Percentiles rank a stretch among this genome's conserved stretches.
phyloP scores from a whole-genome alignment of 2,329 filamentous ascomycete genomes.

The Clonostachys chloroleuca region DNA sequence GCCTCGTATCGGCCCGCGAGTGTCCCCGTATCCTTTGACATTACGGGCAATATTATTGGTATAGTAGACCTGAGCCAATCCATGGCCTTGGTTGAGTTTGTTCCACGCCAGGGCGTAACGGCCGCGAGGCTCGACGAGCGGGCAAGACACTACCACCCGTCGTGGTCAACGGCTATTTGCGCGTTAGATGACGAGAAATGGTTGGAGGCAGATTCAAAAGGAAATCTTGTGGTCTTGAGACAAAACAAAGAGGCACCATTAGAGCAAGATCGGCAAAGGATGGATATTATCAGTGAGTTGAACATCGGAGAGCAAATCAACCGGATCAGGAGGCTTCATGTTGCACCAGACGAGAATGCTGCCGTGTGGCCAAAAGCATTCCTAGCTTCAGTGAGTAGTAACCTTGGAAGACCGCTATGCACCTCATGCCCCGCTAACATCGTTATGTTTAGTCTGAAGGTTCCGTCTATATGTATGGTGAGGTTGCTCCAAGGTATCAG shows the following conservation, averaged over 20 bases:
- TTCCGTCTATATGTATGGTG: slow-evolving; percentile 83
- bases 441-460: slow-evolving; percentile 66
- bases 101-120: slow-evolving; percentile 49
- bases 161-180: slow-evolving; percentile 77
- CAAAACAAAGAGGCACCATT: slow-evolving; percentile 70
- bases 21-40: slow-evolving; percentile 74
- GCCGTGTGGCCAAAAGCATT: slow-evolving; percentile 80
- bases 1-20: slow-evolving; percentile 79
- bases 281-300: slow-evolving; percentile 77
- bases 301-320: slow-evolving; percentile 93
- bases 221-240: slow-evolving; percentile 79
- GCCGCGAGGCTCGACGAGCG: slow-evolving; percentile 65
- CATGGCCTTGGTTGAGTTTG: slow-evolving; percentile 71
- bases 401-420: slow-evolving; percentile 6
- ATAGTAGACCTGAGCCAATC: slow-evolving; percentile 95
- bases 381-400: slow-evolving; percentile 70
- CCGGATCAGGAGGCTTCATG: slow-evolving; percentile 69
- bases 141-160: slow-evolving; percentile 74
- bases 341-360: slow-evolving; percentile 59
- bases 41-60: slow-evolving; percentile 72
- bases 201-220: slow-evolving; percentile 80
- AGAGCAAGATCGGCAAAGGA: slow-evolving; percentile 63
- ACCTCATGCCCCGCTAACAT: not conserved
- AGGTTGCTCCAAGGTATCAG: slow-evolving; percentile 67
- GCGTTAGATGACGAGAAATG: slow-evolving; percentile 70